Evolutionary conservation across 495 filamentous ascomycete species (phyloP), one percentile per base, ranked within the genome.

Genomic region (Tuber aestivum): DNA sequence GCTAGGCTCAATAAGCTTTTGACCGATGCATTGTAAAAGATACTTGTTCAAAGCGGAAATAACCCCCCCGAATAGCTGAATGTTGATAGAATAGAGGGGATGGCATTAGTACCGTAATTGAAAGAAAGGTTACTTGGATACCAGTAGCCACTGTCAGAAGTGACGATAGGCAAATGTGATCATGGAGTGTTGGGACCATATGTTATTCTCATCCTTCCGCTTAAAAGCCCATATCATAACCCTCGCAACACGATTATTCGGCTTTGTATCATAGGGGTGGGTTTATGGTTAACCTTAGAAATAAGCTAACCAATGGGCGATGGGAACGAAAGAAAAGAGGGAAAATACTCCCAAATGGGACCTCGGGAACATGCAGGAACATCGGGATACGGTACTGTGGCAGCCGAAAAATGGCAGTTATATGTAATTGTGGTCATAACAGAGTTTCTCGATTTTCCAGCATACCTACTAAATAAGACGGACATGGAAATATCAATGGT

Each of bases 1-100:
- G 88, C 92, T 85, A 96, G 94, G 89, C 92, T 98, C 90, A 99
- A 98, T 92, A 99, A 99, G 91, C 91, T 97, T 84, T 91, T 99
- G 82, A 93, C 89, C 77, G 96, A 99, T 87, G 89, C 92, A 84
- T 86, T 98, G 91, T 99, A 94, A 94, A 94, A 94, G 75, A 74
- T 74, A 68, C 69, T 56, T 68, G 69, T 79, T 69, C 41, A 40
- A 35, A 70, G 70, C 14, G 27, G 56, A 35, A 65, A 65, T 65
- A 32, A 65, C 32, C 56, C 18, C 56, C 7, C 16, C 35, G 56
- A 71, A 73, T 65, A 18, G 72, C 74, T 69, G 42, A 75, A 78
- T 35, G 71, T 74, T 78, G 61, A 74, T 77, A 73, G 78, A 73
- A 76, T 73, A 70, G 74, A 79, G 42, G 70, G 41, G 42, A 32